A percentile compares a stretch with the other conserved stretches of the same genome.
Conservation (phyloP, 2,329 filamentous ascomycete species). For the Pseudophaeomoniella oleicola region DNA sequence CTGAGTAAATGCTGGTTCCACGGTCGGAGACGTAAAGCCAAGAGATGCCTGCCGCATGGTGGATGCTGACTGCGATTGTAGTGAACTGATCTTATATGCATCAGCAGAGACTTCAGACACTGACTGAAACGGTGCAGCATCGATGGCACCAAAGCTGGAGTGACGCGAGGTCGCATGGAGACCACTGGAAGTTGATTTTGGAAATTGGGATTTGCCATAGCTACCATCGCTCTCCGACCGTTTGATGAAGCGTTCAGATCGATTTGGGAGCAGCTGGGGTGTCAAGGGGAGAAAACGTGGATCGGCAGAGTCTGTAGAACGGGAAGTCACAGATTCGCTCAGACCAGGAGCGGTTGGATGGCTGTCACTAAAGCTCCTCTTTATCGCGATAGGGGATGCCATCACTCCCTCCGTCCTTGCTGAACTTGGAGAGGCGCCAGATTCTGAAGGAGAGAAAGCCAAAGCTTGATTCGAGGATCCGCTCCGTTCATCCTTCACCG, state of each 20-base stretch:
- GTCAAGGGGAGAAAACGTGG: constrained; percentile 14
- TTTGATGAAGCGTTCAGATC: constrained; percentile 13
- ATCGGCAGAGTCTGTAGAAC: constrained; percentile 18
- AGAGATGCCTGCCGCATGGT: constrained; percentile 7
- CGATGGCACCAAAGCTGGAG: neutral
- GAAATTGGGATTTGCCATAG: constrained; percentile 7
- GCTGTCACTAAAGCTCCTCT: constrained; percentile 1
- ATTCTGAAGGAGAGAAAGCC: neutral
- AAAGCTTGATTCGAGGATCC: neutral
- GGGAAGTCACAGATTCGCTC: constrained; percentile 7
- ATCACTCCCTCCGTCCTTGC: neutral
- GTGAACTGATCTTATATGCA: constrained; percentile 2
- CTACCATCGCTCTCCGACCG: constrained; percentile 15
- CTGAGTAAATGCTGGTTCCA: constrained; percentile 3
- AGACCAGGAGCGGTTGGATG: neutral
- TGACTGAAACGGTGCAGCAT: neutral
- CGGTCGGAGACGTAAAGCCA: neutral
- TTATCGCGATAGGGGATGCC: constrained; percentile 1
- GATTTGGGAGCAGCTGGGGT: constrained; percentile 12
- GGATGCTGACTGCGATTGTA: constrained; percentile 8
- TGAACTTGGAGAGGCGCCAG: neutral
- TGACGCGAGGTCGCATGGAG: neutral
- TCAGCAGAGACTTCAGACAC: constrained; percentile 3
- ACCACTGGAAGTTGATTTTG: constrained; percentile 3
- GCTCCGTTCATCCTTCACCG: constrained; percentile 5